Conservation (phyloP, 2,329 filamentous ascomycete genomes). For the Sclerotinia borealis region DNA sequence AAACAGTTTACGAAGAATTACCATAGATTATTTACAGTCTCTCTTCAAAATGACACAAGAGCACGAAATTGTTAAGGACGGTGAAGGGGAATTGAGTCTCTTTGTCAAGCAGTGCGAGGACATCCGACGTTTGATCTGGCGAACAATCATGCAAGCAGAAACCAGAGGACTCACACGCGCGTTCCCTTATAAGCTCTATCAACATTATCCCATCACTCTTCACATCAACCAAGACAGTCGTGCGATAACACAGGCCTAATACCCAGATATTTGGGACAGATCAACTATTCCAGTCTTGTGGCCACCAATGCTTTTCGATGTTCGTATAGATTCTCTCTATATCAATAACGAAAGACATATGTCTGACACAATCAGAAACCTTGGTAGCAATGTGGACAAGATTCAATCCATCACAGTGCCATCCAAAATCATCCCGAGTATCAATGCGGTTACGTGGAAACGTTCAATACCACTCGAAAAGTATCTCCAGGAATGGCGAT, state of each 20-base stretch:
- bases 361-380: not conserved
- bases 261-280: not conserved
- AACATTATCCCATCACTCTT: not conserved
- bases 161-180: too few species aligned
- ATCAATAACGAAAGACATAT: not conserved
- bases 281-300: not conserved
- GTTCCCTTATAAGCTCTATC: not conserved
- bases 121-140: not conserved
- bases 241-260: not conserved
- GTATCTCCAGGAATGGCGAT: not conserved
- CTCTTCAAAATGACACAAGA: not conserved
- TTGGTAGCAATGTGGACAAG: not conserved
- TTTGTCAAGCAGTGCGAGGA: not conserved
- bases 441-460: not conserved
- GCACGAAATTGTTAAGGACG: not conserved
- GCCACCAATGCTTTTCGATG: not conserved
- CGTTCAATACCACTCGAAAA: not conserved
- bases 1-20: not conserved
- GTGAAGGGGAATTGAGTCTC: not conserved
- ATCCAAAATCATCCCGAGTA: not conserved
- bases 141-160: not conserved
- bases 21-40: not conserved
- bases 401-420: not conserved
- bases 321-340: not conserved
- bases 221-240: not conserved